phyloP scores from a whole-genome alignment of 805 yeast genomes.

The Komagataella mondaviorum region DNA sequence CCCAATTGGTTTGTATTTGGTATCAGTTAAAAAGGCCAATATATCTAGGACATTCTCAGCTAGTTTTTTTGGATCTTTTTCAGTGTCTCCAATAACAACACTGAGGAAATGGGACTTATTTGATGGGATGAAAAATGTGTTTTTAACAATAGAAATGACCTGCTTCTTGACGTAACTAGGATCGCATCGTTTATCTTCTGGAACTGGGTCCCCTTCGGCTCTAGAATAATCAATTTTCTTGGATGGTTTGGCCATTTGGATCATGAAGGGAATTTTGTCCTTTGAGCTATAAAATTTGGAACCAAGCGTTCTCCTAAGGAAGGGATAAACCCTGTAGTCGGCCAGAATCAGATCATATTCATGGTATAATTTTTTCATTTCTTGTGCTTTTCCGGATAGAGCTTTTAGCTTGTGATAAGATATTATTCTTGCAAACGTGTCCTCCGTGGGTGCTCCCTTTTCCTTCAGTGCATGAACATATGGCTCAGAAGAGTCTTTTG shows the following conservation, averaged over 20 bases:
- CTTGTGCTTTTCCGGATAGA: conserved; percentile 26
- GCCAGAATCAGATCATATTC: conserved; percentile 58
- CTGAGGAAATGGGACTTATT: conserved; percentile 45
- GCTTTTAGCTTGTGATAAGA: conserved; percentile 44
- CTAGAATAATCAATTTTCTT: conserved; percentile 16
- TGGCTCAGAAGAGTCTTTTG: conserved; percentile 58
- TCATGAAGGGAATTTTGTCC: conserved; percentile 53
- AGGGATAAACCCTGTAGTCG: conserved; percentile 53
- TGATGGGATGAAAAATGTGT: conserved; percentile 44
- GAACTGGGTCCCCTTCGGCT: conserved; percentile 22
- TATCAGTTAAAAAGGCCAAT: conserved; percentile 30
- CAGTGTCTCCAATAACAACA: conserved; percentile 44
- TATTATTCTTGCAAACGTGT: conserved; percentile 45
- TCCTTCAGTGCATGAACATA: conserved; percentile 35
- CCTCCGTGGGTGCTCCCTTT: conserved; percentile 43
- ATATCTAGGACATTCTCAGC: conserved; percentile 40
- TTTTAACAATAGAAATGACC: conserved; percentile 46
- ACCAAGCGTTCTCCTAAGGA: conserved; percentile 46
- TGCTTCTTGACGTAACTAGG: conserved; percentile 52
- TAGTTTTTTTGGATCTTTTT: conserved; percentile 27
- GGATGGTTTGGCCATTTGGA: conserved; percentile 40
- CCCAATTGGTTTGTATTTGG: conserved; percentile 38
- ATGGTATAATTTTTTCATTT: conserved; percentile 32
- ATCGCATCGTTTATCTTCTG: conserved; percentile 50
- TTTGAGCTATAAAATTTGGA: conserved; percentile 47